Base-by-base conservation (phyloP, 495 filamentous ascomycete genomes). In the Aspergillus egyptiacus region DNA sequence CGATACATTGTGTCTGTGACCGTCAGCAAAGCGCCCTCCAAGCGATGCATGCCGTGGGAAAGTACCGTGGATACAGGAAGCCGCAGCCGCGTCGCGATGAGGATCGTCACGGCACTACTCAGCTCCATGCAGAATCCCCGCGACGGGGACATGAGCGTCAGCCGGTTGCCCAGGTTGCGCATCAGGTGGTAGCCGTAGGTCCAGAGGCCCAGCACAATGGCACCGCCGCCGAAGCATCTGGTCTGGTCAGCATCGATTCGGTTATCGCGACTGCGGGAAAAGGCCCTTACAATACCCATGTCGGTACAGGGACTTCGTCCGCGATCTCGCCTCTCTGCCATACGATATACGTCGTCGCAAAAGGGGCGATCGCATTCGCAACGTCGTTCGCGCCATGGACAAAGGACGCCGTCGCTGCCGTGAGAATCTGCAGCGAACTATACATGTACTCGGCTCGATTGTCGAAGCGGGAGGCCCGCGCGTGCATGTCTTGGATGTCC, bases 401-500 rank as follows among this genome's bases (percentile, higher is more conserved):
- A 30, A 49, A 49, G 10, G 35, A 40, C 7, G 46, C 46, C 27
- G 46, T 40, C 6, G 46, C 46, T 3, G 46, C 46, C 18, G 46
- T 49, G 17, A 49, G 13, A 5, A 49, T 49, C 36, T 49, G 46
- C 15, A 49, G 22, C 18, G 46, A 30, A 17, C 46, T 49, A 31
- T 49, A 49, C 46, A 49, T 49, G 19, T 49, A 49, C 10, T 49
- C 46, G 14, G 35, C 36, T 2, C 46, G 24, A 15, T 49, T 49
- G 27, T 49, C 46, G 46, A 40, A 49, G 2, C 46, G 24, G 0
- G 46, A 39, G 1, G 46, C 46, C 1, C 46, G 46, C 2, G 46
- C 46, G 14, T 49, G 46, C 46, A 49, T 49, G 24, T 49, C 46
- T 22, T 49, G 46, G 17, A 49, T 49, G 11, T 49, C 46, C 46